Base-by-base conservation (phyloP, 2,329 filamentous ascomycete genomes). In the Cladophialophora carrionii region DNA sequence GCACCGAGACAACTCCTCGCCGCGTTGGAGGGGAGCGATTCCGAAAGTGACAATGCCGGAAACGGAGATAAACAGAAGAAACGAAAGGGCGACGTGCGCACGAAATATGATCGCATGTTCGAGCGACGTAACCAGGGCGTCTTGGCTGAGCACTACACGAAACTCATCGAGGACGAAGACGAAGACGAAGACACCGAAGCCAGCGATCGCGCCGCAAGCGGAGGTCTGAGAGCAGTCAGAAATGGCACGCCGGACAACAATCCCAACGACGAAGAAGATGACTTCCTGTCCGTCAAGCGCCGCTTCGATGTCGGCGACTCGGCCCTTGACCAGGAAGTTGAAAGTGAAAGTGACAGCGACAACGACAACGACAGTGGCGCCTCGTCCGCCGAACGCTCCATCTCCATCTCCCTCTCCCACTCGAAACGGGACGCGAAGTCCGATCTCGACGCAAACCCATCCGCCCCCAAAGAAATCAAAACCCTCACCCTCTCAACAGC, bases 51-150 rank as follows among this genome's bases (percentile, higher is more conserved):
- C 3, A 81, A 80, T 22, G 80, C 75, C 3, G 79, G 78, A 52
- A 80, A 75, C 29, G 80, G 80, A 63, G 80, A 76, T 73, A 78
- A 76, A 64, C 76, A 81, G 70, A 85, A 76, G 87, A 88, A 78
- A 88, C 90, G 79, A 10, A 61, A 61, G 5, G 46, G 61, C 9
- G 85, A 88, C 72, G 91, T 96, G 20, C 87, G 92, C 67, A 99
- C 96, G 34, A 98, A 96, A 77, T 96, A 96, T 76, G 92, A 99
- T 77, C 89, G 92, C 72, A 98, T 99, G 95, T 97, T 98, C 78
- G 94, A 97, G 81, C 85, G 95, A 66, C 90, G 90, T 72, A 99
- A 99, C 78, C 94, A 98, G 78, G 93, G 97, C 74, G 90, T 99
- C 34, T 79, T 99, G 69, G 93, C 94, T n/a, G 88, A 89, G 62